These are phyloP conservation scores for Metschnikowia dekortorum DNA, from an alignment of 805 yeast species.

Conservation along the genomic window DNA sequence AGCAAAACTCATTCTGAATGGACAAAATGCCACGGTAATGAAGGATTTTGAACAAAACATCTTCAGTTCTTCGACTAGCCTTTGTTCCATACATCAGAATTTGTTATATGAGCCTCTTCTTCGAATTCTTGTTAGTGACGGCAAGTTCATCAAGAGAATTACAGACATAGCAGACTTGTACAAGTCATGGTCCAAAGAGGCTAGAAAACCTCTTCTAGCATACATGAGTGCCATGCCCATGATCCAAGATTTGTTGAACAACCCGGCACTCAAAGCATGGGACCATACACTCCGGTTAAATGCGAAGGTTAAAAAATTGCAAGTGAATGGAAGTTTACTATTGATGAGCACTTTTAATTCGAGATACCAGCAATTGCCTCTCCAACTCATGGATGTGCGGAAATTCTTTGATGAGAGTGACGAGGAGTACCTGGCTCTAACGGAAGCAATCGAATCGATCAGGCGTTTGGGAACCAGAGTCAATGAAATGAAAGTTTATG, in stretches of 20 bases:
- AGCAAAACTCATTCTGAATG: slow-evolving; percentile 21
- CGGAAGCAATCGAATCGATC: slow-evolving; percentile 51
- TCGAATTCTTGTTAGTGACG: slow-evolving; percentile 53
- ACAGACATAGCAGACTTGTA: slow-evolving; percentile 54
- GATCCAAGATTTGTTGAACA: slow-evolving; percentile 51
- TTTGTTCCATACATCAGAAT: slow-evolving; percentile 53
- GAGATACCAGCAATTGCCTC: slow-evolving; percentile 48
- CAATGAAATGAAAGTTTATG: slow-evolving; percentile 57
- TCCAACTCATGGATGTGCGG: slow-evolving; percentile 57
- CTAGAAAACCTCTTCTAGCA: slow-evolving; percentile 47
- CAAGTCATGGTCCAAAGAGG: slow-evolving; percentile 58
- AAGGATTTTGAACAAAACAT: slow-evolving; percentile 58
- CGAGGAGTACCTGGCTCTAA: slow-evolving; percentile 49
- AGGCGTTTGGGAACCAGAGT: slow-evolving; percentile 54
- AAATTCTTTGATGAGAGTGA: slow-evolving; percentile 39
- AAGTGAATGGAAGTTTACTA: slow-evolving; percentile 37
- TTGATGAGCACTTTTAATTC: slow-evolving; percentile 42
- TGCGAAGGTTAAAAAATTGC: slow-evolving; percentile 44
- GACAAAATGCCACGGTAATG: slow-evolving; percentile 14
- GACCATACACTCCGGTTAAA: slow-evolving; percentile 46
- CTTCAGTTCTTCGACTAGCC: slow-evolving; percentile 50
- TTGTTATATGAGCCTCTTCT: slow-evolving; percentile 55
- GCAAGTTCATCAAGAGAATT: slow-evolving; percentile 56
- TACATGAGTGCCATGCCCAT: slow-evolving; percentile 62
- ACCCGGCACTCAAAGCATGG: slow-evolving; percentile 58